Evolutionary conservation across 192 early-diverging fungal genomes (phyloP).

Genomic region (Nowakowskiella sp.): DNA sequence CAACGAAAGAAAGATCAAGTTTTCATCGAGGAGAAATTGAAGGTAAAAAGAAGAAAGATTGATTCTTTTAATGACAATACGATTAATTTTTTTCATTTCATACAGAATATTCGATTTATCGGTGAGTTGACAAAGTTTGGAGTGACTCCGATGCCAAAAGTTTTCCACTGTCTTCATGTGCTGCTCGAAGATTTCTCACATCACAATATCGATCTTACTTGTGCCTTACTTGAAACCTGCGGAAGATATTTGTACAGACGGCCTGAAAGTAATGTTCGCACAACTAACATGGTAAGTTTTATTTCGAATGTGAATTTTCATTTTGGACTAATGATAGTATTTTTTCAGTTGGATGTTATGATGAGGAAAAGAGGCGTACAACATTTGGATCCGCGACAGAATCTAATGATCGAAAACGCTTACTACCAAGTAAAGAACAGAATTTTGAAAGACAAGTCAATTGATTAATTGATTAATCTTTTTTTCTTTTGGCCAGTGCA

Average conservation of each 20-base stretch:
- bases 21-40: conserved; percentile 66
- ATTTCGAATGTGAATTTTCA: not conserved
- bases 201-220: conserved; percentile 78
- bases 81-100: not conserved
- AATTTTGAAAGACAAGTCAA: not conserved
- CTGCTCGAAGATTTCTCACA: conserved; percentile 78
- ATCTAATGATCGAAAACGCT: conserved; percentile 90
- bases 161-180: conserved; percentile 78
- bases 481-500: conserved; percentile 53
- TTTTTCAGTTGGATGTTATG: conserved; percentile 69
- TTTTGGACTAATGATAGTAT: not conserved
- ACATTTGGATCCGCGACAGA: conserved; percentile 75
- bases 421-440: conserved; percentile 56
- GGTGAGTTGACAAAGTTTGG: conserved; percentile 92
- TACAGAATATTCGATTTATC: conserved; percentile 72
- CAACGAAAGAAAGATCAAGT: conserved; percentile 63
- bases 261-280: conserved; percentile 63
- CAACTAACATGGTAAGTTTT: conserved; percentile 52
- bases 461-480: conserved; percentile 6
- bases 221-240: conserved; percentile 76
- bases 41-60: conserved; percentile 31
- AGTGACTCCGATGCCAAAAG: conserved; percentile 68
- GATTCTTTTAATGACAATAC: not conserved
- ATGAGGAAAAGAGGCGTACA: conserved; percentile 80
- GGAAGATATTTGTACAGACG: conserved; percentile 77